Conservation (phyloP, 2,329 filamentous ascomycete species). For the Cercospora janseana region DNA sequence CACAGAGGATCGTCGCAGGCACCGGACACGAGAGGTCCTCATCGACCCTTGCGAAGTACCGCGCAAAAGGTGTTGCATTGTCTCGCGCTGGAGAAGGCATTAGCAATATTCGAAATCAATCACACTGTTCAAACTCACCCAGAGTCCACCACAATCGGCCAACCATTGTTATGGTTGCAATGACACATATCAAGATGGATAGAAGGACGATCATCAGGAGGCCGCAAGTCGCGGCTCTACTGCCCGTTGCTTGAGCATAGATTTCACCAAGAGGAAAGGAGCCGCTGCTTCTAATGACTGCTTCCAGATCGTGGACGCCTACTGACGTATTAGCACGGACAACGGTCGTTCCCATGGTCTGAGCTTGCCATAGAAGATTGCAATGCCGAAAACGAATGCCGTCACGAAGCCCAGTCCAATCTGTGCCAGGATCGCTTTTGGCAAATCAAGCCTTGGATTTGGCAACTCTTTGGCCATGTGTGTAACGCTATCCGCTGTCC, state of each 20-base stretch:
- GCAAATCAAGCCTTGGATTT: slow-evolving; percentile 44
- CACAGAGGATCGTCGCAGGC: slow-evolving; percentile 57
- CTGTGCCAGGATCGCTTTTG: slow-evolving; percentile 52
- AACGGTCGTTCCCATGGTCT: too few species aligned
- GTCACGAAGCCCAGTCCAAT: slow-evolving; percentile 48
- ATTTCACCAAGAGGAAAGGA: slow-evolving; percentile 50
- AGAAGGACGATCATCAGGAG: slow-evolving; percentile 58
- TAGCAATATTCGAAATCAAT: too few species aligned
- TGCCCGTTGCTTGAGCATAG: slow-evolving; percentile 50
- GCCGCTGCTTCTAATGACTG: slow-evolving; percentile 41
- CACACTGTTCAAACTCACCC: too few species aligned
- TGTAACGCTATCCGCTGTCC: slow-evolving; percentile 38
- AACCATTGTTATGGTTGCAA: slow-evolving; percentile 53
- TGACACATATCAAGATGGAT: slow-evolving; percentile 50
- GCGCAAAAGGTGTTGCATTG: slow-evolving; percentile 58
- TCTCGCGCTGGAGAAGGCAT: slow-evolving; percentile 47
- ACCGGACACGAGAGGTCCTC: slow-evolving; percentile 58
- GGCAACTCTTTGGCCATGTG: slow-evolving; percentile 42
- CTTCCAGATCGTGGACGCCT: slow-evolving; percentile 46
- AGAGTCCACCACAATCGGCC: slow-evolving; percentile 50
- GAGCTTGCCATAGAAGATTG: slow-evolving; percentile 48
- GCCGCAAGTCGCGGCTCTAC: slow-evolving; percentile 54
- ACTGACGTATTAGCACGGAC: background rate
- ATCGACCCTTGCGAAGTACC: slow-evolving; percentile 55
- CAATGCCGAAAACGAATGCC: slow-evolving; percentile 50